Conservation (phyloP, 768 basidiomycete species). For the Podaxis sp. region DNA sequence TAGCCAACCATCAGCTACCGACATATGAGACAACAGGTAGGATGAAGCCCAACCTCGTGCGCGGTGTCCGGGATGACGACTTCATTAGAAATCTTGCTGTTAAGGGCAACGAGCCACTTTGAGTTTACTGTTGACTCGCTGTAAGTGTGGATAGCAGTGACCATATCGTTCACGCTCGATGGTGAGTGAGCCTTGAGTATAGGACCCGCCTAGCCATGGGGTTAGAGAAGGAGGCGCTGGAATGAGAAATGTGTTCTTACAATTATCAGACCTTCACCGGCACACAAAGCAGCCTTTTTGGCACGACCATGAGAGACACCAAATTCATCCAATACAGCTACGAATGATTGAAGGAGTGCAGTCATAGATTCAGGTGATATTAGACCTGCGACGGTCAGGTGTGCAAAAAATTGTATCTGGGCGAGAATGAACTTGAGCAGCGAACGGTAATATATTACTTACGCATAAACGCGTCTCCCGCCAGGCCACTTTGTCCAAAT, state of each 20-base stretch:
- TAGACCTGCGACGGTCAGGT: slow-evolving; percentile 71
- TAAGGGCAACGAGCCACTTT: slow-evolving; percentile 66
- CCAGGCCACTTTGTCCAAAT: slow-evolving; percentile 88
- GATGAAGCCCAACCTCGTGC: slow-evolving; percentile 49
- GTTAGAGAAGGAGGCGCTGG: neutral
- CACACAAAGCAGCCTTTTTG: slow-evolving; percentile 75
- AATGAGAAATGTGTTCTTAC: slow-evolving; percentile 28
- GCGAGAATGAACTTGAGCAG: slow-evolving; percentile 9
- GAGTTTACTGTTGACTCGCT: slow-evolving; percentile 53
- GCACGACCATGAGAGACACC: slow-evolving; percentile 84
- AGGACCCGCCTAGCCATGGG: slow-evolving; percentile 53
- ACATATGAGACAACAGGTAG: neutral
- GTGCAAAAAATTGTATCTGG: slow-evolving; percentile 92
- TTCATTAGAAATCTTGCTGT: slow-evolving; percentile 46
- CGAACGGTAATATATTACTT: slow-evolving; percentile 25
- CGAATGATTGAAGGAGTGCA: slow-evolving; percentile 77
- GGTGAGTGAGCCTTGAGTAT: slow-evolving; percentile 58
- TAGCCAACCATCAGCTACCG: slow-evolving; percentile 6
- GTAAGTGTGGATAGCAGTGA: slow-evolving; percentile 67
- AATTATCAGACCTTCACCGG: slow-evolving; percentile 77
- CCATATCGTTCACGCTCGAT: slow-evolving; percentile 60
- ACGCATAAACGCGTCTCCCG: slow-evolving; percentile 86
- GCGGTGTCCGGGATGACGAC: slow-evolving; percentile 40
- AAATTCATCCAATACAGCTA: slow-evolving; percentile 84
- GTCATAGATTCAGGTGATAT: slow-evolving; percentile 78